Percentiles rank a stretch among this genome's conserved stretches.
phyloP scores from a whole-genome alignment of 768 basidiomycete species.

The Asterophora lycoperdoides region DNA sequence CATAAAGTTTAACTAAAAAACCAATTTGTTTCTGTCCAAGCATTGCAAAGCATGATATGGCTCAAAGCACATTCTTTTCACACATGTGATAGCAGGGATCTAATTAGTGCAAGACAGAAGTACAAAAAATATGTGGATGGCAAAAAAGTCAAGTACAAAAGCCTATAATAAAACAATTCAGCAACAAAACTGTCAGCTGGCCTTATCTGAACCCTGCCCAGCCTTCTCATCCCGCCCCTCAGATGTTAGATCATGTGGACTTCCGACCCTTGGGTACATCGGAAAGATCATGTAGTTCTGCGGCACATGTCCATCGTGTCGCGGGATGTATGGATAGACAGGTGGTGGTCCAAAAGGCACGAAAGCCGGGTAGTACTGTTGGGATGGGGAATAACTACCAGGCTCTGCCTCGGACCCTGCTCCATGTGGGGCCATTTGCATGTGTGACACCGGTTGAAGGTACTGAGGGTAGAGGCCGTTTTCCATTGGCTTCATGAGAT shows the following conservation, averaged over 20 bases:
- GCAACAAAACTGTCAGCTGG: constrained; percentile 12
- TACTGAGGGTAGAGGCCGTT: constrained; percentile 41
- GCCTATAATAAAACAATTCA: constrained; percentile 7
- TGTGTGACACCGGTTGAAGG: constrained; percentile 19
- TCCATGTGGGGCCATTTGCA: constrained; percentile 14
- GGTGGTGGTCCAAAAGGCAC: constrained; percentile 19
- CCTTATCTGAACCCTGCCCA: constrained; percentile 22
- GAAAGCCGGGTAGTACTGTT: constrained; percentile 21
- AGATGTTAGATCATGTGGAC: constrained; percentile 14
- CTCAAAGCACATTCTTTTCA: neutral
- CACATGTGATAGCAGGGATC: neutral
- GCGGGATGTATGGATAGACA: constrained; percentile 23
- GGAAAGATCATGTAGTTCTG: constrained; percentile 22
- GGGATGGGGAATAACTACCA: constrained; percentile 15
- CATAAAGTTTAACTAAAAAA: too few species aligned
- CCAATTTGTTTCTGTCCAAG: too few species aligned
- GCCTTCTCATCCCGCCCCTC: constrained; percentile 18
- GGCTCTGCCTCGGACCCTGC: constrained; percentile 18
- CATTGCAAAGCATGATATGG: too few species aligned
- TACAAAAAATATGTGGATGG: neutral
- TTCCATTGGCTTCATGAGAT: constrained; percentile 48
- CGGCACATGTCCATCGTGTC: constrained; percentile 26
- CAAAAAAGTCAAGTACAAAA: constrained; percentile 14
- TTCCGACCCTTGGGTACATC: constrained; percentile 20
- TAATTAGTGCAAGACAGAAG: constrained; percentile 1